A percentile compares a stretch with the other conserved stretches of the same genome.
phyloP scores from a whole-genome alignment of 805 yeast species.

The Teunomyces aglyptinius region DNA sequence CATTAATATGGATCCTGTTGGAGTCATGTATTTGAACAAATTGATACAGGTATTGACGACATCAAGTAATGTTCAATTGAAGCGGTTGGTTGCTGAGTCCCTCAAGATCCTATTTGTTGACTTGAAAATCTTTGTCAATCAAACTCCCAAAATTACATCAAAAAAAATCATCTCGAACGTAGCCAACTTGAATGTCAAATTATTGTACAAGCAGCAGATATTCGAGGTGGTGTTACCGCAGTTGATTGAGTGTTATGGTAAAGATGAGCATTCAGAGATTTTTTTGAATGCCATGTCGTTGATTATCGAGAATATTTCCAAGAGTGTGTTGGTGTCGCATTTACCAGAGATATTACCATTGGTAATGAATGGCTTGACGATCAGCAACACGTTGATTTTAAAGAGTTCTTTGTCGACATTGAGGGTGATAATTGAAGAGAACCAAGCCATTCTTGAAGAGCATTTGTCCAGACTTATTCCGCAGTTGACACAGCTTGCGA shows the following conservation, averaged over 20 bases:
- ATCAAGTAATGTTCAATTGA: slow-evolving; percentile 26
- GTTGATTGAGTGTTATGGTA: slow-evolving; percentile 36
- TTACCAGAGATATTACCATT: slow-evolving; percentile 67
- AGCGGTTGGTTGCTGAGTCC: slow-evolving; percentile 42
- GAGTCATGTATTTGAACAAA: slow-evolving; percentile 20
- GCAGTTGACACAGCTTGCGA: slow-evolving; percentile 42
- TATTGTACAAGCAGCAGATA: slow-evolving; percentile 77
- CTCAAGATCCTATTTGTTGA: slow-evolving; percentile 70
- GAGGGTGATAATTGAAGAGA: slow-evolving; percentile 51
- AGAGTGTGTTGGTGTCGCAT: slow-evolving; percentile 61
- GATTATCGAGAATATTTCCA: slow-evolving; percentile 63
- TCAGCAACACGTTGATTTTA: slow-evolving; percentile 40
- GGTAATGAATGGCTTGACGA: slow-evolving; percentile 58
- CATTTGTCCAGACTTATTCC: slow-evolving; percentile 56
- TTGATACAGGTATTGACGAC: slow-evolving; percentile 23
- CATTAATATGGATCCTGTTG: slow-evolving; percentile 49
- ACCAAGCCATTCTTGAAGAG: slow-evolving; percentile 49
- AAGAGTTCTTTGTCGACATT: slow-evolving; percentile 63
- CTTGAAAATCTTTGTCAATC: slow-evolving; percentile 56
- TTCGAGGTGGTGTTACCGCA: slow-evolving; percentile 60
- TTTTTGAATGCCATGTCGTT: slow-evolving; percentile 66
- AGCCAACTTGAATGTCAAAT: slow-evolving; percentile 56
- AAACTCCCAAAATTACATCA: slow-evolving; percentile 17
- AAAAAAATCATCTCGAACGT: slow-evolving; percentile 41
- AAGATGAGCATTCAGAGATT: slow-evolving; percentile 28